Base-by-base conservation (phyloP, 2,329 filamentous ascomycete species). In the Aspergillus neoniger region DNA sequence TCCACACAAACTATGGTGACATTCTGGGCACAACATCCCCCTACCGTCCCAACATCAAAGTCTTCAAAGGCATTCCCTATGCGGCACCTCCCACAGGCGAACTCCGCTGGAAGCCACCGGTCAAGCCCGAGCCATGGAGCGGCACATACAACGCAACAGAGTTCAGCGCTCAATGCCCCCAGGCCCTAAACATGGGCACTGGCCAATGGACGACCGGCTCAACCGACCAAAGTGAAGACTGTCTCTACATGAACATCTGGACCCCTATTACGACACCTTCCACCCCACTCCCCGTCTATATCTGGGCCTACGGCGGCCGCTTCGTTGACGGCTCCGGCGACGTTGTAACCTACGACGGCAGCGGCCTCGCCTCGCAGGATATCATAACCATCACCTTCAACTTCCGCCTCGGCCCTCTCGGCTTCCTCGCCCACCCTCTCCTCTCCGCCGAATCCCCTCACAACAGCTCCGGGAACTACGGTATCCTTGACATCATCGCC, bases 361-460 rank as follows among this genome's bases (percentile, higher is more conserved):
- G 62, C 3, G 60, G 62, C 9, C 53, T 70, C 10, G 68, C 62
- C 4, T 58, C 55, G 6, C 62, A 67, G 30, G 65, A 63, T 15
- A 63, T 65, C 32, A 51, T 67, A 6, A 61, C 69, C 12, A 67
- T 69, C 2, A 67, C 63, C 1, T 17, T 68, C 23, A 69, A 69
- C 58, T 70, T 67, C 55, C 64, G 67, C 4, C 57, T 69, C 30
- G 81, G 81, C 25, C 67, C 81, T 5, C 66, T 70, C 14, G 68
- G 67, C 5, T 70, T 64, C 44, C 60, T 69, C 2, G 67, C 66
- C n/a, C 67, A 69, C n/a, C 69, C 70, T n/a, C 65, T 67, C 5
- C 57, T 72, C 5, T 63, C 61, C 30, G 38, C 49, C 5, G 70
- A 70, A 47, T 64, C 66, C 12, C 64, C 63, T 5, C 61, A 65